A percentile compares a stretch with the other conserved stretches of the same genome.
These are phyloP conservation scores for Linum lewisii DNA, from an alignment of 345 rosid species.

Conservation along the genomic window DNA sequence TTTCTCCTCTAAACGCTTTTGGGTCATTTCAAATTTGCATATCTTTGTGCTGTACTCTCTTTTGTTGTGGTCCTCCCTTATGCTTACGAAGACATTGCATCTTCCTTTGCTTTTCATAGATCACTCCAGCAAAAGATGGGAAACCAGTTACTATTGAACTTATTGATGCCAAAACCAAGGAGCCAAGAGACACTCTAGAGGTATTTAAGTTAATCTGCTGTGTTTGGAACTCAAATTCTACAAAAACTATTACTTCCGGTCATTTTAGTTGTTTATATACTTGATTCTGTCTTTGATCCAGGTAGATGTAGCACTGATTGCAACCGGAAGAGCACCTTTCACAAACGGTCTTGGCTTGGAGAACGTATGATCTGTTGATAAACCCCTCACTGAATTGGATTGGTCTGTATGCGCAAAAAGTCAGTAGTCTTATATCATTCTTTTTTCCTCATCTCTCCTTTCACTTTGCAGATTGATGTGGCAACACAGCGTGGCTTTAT, in stretches of 20 bases:
- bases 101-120: constrained; percentile 31
- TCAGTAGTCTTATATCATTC: background rate
- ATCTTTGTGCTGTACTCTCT: background rate
- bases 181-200: constrained; percentile 77
- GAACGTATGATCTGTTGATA: constrained; percentile 40
- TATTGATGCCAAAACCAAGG: constrained; percentile 95
- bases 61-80: background rate
- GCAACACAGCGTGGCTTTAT: constrained; percentile 84
- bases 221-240: background rate
- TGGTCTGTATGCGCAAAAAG: constrained; percentile 1
- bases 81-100: background rate
- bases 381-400: background rate
- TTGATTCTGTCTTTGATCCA: constrained; percentile 23
- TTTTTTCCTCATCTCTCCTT: background rate
- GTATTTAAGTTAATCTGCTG: constrained; percentile 25
- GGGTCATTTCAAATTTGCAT: no score
- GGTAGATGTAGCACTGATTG: constrained; percentile 98
- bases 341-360: constrained; percentile 96
- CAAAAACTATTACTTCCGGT: background rate
- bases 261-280: background rate
- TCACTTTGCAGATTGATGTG: constrained; percentile 54
- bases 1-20: background rate
- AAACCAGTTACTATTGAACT: constrained; percentile 93
- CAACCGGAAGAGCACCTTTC: constrained; percentile 99
- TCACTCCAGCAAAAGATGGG: constrained; percentile 92